phyloP scores from a whole-genome alignment of 2,329 filamentous ascomycete genomes.

The Exophiala sp. region DNA sequence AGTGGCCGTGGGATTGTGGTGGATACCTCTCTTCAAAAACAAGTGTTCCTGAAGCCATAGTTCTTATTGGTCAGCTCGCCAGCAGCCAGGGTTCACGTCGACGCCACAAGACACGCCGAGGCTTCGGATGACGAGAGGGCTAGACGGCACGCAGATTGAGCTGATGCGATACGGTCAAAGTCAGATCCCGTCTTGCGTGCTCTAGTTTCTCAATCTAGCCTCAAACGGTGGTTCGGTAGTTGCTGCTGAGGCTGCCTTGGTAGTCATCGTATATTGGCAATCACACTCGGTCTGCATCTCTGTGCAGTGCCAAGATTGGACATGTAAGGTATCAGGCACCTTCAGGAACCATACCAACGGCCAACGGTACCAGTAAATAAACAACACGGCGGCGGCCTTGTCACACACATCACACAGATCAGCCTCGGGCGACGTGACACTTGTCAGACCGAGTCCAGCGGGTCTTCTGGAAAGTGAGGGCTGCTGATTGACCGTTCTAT shows the following conservation, averaged over 20 bases:
- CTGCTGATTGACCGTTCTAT: constrained; percentile 8
- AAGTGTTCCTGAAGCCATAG: background rate
- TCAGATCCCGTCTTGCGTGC: constrained; percentile 27
- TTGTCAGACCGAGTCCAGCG: constrained; percentile 10
- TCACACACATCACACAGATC: constrained; percentile 10
- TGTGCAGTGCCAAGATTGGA: constrained; percentile 3
- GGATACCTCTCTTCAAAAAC: background rate
- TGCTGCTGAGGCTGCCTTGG: constrained; percentile 11
- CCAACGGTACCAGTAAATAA: background rate
- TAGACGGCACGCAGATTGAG: constrained; percentile 3
- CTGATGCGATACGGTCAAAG: constrained; percentile 19
- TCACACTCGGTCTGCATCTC: background rate
- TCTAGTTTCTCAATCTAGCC: constrained; percentile 9
- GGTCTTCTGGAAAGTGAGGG: constrained; percentile 8
- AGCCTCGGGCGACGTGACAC: constrained; percentile 14
- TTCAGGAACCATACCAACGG: no score
- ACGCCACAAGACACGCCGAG: constrained; percentile 17
- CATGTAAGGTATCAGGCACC: constrained; percentile 1
- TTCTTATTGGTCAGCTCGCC: constrained; percentile 1
- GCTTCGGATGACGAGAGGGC: constrained; percentile 20
- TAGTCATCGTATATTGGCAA: background rate
- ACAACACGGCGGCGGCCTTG: constrained; percentile 4
- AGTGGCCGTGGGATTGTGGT: background rate
- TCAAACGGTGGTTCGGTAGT: constrained; percentile 5
- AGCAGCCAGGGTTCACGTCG: constrained; percentile 4